These are phyloP conservation scores for Auxenochlorella pyrenoidosa DNA, from an alignment of 139 green algal species.

Conservation along the genomic window DNA sequence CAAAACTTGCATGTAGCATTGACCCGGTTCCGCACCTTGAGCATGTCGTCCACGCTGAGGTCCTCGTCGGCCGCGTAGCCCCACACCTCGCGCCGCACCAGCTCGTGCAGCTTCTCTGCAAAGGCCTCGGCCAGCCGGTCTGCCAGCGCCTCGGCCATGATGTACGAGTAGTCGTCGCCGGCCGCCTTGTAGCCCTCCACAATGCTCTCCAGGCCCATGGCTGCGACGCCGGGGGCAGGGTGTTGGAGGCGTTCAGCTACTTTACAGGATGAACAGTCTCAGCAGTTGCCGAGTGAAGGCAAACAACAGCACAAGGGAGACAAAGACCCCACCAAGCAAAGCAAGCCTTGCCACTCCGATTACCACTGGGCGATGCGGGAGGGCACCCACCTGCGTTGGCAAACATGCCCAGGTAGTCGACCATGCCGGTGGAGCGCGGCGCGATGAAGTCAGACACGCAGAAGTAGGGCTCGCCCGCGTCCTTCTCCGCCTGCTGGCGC, in stretches of 20 bases:
- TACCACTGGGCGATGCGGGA: too few relatives aligned
- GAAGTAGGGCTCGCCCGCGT: conserved; percentile 81
- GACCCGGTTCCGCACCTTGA: conserved; percentile 76
- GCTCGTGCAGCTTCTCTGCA: conserved; percentile 95
- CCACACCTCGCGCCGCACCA: conserved; percentile 92
- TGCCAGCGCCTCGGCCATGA: conserved; percentile 98
- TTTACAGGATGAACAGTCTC: too few relatives aligned
- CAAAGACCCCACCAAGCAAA: too few relatives aligned
- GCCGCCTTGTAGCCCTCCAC: conserved; percentile 77
- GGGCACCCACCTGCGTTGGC: conserved; percentile 62
- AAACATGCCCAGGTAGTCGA: conserved; percentile 98
- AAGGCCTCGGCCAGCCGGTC: conserved; percentile 97
- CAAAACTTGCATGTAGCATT: background rate
- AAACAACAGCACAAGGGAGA: too few relatives aligned
- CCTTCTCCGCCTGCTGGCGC: conserved; percentile 92
- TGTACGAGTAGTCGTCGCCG: conserved; percentile 93
- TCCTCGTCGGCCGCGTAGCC: conserved; percentile 93
- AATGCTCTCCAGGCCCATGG: conserved; percentile 92
- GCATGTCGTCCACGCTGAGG: conserved; percentile 90
- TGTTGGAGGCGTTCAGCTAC: too few relatives aligned
- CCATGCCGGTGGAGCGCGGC: conserved; percentile 81
- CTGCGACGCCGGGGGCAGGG: conserved; percentile 60
- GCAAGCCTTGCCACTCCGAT: too few relatives aligned
- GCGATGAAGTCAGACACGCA: conserved; percentile 98
- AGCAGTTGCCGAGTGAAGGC: too few relatives aligned